Conservation (phyloP, 441 rosid species). For the Adansonia madagascariensis region DNA sequence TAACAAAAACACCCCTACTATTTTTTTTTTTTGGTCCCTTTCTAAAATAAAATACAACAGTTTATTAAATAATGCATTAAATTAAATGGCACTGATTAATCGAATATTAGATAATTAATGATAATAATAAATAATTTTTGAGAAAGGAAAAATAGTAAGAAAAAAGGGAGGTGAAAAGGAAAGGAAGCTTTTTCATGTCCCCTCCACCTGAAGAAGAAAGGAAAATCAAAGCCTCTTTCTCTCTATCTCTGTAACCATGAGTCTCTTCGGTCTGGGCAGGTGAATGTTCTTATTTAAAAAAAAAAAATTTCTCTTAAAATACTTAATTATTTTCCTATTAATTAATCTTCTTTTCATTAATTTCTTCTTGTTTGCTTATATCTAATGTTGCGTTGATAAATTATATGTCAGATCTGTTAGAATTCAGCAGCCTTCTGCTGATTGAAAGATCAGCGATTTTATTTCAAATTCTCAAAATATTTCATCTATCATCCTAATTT, state of each 20-base stretch:
- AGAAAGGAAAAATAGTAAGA: background rate
- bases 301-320: background rate
- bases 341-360: background rate
- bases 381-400: conserved; percentile 8
- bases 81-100: background rate
- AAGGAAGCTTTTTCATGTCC: conserved; percentile 2
- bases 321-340: conserved; percentile 18
- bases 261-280: conserved; percentile 82
- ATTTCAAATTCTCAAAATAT: background rate
- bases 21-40: background rate
- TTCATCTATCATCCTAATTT: background rate
- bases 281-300: conserved; percentile 4
- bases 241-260: conserved; percentile 46
- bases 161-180: background rate
- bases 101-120: background rate
- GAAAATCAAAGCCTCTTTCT: conserved; percentile 13
- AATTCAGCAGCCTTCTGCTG: background rate
- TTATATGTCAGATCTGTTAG: conserved; percentile 27
- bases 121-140: background rate
- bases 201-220: conserved; percentile 22
- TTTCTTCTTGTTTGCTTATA: background rate
- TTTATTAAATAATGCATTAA: background rate
- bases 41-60: background rate
- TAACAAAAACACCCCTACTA: background rate
- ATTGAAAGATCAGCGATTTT: conserved; percentile 12